Evolutionary conservation across 805 yeast genomes (phyloP), one percentile per base, ranked within the genome.

Genomic region (Ogataea zsoltii): DNA sequence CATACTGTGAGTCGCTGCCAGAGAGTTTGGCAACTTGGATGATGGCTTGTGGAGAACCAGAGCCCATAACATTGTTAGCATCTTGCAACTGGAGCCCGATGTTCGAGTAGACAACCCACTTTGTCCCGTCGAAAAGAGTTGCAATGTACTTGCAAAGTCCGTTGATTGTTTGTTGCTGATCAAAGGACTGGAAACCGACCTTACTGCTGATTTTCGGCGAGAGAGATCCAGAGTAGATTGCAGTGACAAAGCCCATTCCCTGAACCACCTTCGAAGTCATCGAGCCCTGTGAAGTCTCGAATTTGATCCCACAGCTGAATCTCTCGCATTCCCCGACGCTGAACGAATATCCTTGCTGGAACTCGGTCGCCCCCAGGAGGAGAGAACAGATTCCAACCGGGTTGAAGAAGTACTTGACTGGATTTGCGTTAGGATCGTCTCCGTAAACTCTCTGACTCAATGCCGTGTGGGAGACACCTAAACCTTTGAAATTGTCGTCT

Each of bases 201-300:
- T 73, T 75, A 18, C 87, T 78, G n/a, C 75, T 72, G 19, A 85
- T 53, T 47, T 66, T 62, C 2, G 89, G 85, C 23, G 71, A 71
- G 55, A 82, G 65, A 48, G 70, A 66, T 11, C 81, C 81, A 51
- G 75, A 71, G 35, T 63, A 65, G 5, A 77, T 65, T 21, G 83
- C 88, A 26, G 96, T 84, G 13, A 87, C 79, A 50, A 87, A 81
- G 6, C 96, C 96, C 77, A 53, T 72, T 44, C 97, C 97, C 63
- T 85, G 91, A 5, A 84, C 86, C 44, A 86, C 58, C 3, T 92
- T 91, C 76, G 53, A 38, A 3, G 41, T 33, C 42, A 65, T 41
- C 7, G 52, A 64, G 38, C 75, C 74, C 2, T 55, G 48, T 13
- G 63, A 46, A 7, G 53, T 30, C 46, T 66, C 46, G 39, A 77